Evolutionary conservation across 1,284 basidiomycete species (phyloP).

Genomic region (Pascua guehoae): DNA sequence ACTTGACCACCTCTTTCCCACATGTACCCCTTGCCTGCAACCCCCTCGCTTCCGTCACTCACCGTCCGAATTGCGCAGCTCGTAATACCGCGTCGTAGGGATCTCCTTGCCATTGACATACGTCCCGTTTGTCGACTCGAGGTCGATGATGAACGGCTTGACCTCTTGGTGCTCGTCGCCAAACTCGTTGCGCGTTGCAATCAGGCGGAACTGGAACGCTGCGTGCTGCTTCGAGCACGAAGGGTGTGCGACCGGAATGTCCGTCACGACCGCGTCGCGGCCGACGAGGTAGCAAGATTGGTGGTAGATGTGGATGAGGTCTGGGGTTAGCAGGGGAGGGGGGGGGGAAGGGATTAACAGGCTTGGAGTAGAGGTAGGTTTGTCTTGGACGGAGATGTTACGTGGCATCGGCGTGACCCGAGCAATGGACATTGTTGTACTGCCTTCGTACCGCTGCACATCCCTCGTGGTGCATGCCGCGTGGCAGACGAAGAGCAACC

Average conservation of each 20-base stretch:
- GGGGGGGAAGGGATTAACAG: neutral
- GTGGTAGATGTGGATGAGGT: conserved; percentile 80
- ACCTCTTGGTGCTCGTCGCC: conserved; percentile 70
- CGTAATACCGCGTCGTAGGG: conserved; percentile 84
- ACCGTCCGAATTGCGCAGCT: conserved; percentile 84
- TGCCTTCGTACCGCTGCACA: neutral
- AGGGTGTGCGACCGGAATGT: conserved; percentile 89
- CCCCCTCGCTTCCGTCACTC: conserved; percentile 31
- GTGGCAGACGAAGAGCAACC: neutral
- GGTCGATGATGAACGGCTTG: conserved; percentile 95
- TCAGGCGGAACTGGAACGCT: conserved; percentile 86
- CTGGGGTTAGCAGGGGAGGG: conserved; percentile 56
- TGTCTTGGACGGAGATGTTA: neutral
- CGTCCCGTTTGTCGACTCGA: conserved; percentile 95
- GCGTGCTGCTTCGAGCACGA: conserved; percentile 99
- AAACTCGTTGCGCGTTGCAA: conserved; percentile 82
- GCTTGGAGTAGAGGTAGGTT: neutral
- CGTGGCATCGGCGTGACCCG: neutral
- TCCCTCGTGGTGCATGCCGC: too few relatives aligned
- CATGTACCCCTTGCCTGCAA: neutral
- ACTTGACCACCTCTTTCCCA: too few relatives aligned
- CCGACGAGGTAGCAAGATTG: conserved; percentile 95
- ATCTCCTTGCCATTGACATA: conserved; percentile 82
- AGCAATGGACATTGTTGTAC: neutral
- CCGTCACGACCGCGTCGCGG: conserved; percentile 75